phyloP scores from a whole-genome alignment of 306 rosid species.

The Casuarina cunninghamiana region DNA sequence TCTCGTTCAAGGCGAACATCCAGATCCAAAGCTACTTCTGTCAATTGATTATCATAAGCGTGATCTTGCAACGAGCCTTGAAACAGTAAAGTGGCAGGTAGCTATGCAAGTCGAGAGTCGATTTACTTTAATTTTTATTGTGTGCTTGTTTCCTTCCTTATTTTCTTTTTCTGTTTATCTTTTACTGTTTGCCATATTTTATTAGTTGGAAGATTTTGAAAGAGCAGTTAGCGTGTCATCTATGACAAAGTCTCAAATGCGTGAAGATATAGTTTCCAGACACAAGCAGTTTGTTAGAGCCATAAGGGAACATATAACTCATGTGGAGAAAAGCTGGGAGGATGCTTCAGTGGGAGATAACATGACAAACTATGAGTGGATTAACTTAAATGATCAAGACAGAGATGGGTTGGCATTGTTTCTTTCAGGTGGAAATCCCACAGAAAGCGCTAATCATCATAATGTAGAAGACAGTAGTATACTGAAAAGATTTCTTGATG shows the following conservation, averaged over 20 bases:
- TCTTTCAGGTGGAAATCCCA: constrained; percentile 37
- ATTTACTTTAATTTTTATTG: not conserved
- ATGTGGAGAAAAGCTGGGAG: constrained; percentile 34
- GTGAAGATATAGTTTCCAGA: constrained; percentile 33
- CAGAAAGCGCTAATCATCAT: constrained; percentile 8
- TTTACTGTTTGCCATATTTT: constrained; percentile 8
- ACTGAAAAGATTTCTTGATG: constrained; percentile 35
- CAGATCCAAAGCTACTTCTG: constrained; percentile 28
- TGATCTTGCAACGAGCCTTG: constrained; percentile 43
- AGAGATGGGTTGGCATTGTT: constrained; percentile 41
- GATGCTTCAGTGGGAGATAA: constrained; percentile 24
- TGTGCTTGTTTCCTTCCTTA: not conserved
- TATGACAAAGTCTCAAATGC: constrained; percentile 21
- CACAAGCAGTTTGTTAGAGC: constrained; percentile 38
- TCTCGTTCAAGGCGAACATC: constrained; percentile 26
- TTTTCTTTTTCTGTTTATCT: not conserved
- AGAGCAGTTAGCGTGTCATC: constrained; percentile 38
- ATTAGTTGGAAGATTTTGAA: constrained; percentile 50
- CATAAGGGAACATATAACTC: constrained; percentile 37
- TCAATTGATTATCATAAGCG: constrained; percentile 38
- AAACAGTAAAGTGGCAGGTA: constrained; percentile 47
- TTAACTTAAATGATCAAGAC: constrained; percentile 39
- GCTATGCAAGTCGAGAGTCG: not conserved
- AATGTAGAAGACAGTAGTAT: constrained; percentile 21
- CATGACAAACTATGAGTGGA: constrained; percentile 25